Evolutionary conservation across 169 alveolate species (phyloP), one percentile per base, ranked within the genome.

Genomic region (Blepharisma undulans): DNA sequence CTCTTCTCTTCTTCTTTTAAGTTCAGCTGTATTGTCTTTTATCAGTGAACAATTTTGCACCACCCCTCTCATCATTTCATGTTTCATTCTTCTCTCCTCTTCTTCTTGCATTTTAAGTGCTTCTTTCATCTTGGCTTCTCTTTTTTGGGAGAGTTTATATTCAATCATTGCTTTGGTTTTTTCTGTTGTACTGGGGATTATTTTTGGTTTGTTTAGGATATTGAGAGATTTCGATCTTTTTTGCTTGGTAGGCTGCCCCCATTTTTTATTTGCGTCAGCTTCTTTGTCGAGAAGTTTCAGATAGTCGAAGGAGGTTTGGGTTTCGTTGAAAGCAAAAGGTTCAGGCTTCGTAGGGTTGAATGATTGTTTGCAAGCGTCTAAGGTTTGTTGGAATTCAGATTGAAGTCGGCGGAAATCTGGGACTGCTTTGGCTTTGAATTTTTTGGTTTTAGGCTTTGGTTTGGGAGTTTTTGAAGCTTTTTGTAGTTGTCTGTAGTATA

Each of bases 111-210:
- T 22, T 74, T 74, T 74, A 16, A 32, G 76, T 8, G 27, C 61
- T 32, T 36, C 60, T 82, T 82, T 22, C 60, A 32, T 22, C 21
- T 82, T 32, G 33, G 33, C 48, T 82, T 82, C 89, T 59, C 34
- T 22, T 59, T 82, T 82, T 14, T 22, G 34, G 4, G 89, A 19
- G 10, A 25, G 80, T 71, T 94, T 88, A 18, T 77, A 87, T 60
- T 91, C 95, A 90, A 92, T 91, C 90, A 90, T 86, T 36, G 85
- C 85, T 36, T 89, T 84, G 61, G 90, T 71, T 72, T 92, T 92
- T 80, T 87, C 87, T 21, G 97, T 95, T 16, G 93, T 92, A 16
- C 93, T 82, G 1, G 97, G 97, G 81, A 92, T 93, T 79, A 93
- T 89, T 77, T 89, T 88, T 1, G 97, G 95, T 32, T 81, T 92